phyloP scores from a whole-genome alignment of 805 yeast genomes.

The Yarrowia sp. region DNA sequence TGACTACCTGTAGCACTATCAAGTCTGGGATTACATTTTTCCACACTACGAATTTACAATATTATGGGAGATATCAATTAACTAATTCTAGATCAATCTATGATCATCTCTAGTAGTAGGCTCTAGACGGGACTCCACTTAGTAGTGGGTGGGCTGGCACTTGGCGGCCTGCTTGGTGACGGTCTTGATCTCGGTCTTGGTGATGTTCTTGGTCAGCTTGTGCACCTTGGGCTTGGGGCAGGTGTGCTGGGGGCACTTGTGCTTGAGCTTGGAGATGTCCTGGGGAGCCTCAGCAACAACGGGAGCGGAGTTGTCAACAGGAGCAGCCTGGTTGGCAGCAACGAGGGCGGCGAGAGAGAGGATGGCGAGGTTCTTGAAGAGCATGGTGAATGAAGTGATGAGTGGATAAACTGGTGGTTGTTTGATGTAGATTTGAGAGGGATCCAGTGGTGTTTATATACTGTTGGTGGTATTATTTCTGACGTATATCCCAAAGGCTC shows the following conservation, averaged over 20 bases:
- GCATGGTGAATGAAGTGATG: not conserved
- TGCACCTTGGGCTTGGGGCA: slow-evolving; percentile 14
- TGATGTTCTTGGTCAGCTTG: slow-evolving; percentile 18
- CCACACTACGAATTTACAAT: too few relatives aligned
- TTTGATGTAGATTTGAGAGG: not conserved
- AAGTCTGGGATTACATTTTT: too few relatives aligned
- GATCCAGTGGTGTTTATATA: not conserved
- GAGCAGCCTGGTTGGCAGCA: not conserved
- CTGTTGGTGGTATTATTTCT: not conserved
- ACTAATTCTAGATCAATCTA: not conserved
- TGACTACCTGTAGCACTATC: too few relatives aligned
- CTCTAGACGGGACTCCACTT: not conserved
- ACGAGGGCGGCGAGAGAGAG: not conserved
- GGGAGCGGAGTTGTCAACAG: not conserved
- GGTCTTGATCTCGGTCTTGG: not conserved
- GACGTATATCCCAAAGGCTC: too few relatives aligned
- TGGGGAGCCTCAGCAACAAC: slow-evolving; percentile 6
- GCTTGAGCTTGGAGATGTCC: slow-evolving; percentile 17
- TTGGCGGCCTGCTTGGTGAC: slow-evolving; percentile 2
- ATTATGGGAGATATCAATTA: not conserved
- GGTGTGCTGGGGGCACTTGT: slow-evolving; percentile 6
- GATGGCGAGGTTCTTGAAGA: not conserved
- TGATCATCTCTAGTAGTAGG: not conserved
- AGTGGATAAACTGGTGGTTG: not conserved
- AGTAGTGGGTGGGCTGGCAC: slow-evolving; percentile 11